Base-by-base conservation (phyloP, 2,329 filamentous ascomycete species). In the Curvularia hawaiiensis region DNA sequence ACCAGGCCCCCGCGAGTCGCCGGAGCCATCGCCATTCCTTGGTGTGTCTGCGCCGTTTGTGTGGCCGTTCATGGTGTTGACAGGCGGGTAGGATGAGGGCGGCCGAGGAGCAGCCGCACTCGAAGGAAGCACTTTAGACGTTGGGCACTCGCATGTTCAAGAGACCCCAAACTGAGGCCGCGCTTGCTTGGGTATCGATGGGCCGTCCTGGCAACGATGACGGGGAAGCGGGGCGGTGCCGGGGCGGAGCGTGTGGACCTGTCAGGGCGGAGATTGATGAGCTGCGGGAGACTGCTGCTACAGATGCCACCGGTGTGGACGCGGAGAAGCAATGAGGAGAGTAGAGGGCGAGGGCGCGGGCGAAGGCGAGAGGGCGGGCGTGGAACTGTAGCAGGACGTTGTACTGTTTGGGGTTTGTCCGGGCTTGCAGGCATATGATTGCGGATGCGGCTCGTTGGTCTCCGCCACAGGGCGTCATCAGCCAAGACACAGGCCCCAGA, bases 61-160 rank as follows among this genome's bases (percentile, higher is more conserved):
- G 49, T 66, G 60, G 59, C 70, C 68, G 68, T 68, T 72, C 73
- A 76, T 75, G 63, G 67, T 65, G 61, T 41, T 50, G 56, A 54
- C 58, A 41, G 64, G 60, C 47, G 58, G 57, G 49, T 58, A 54
- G 56, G 46, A 55, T 58, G 64, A 68, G 60, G 72, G 73, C 66
- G 72, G 75, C 67, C 71, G 63, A 53, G 67, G 72, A 66, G 65
- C 72, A 63, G 75, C 74, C 65, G 75, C 72, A 70, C 76, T 78
- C 76, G 75, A 74, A 64, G 7, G 63, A 67, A 67, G 66, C 69
- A 61, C 67, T 59, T 60, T 71, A 69, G 52, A 52, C 45, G 57
- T 54, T 30, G 52, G 47, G 52, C 56, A 62, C 54, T 64, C 56
- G 65, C 71, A 75, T 74, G 57, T 57, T 69, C 63, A 60, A 52